These are phyloP conservation scores for Backusella macrospora DNA, from an alignment of 192 early-diverging fungal genomes.

Conservation along the genomic window DNA sequence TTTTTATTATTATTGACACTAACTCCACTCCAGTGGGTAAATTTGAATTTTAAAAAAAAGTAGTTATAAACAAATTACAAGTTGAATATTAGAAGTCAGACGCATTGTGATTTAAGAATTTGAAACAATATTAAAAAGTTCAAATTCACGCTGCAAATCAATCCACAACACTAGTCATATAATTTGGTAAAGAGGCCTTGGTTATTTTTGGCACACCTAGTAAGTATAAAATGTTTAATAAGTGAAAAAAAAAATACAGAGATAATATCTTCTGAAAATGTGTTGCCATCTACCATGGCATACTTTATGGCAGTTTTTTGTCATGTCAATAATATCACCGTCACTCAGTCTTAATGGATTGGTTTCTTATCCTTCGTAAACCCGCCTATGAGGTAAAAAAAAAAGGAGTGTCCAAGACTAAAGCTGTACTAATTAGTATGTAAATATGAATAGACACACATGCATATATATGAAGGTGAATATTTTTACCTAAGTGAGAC, in stretches of 20 bases:
- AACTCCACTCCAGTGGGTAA: too few relatives aligned
- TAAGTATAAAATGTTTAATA: neutral
- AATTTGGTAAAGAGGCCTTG: constrained; percentile 67
- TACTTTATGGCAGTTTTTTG: constrained; percentile 66
- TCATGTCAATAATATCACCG: constrained; percentile 91
- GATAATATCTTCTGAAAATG: neutral
- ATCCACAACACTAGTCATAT: too few relatives aligned
- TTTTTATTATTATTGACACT: too few relatives aligned
- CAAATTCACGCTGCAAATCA: too few relatives aligned
- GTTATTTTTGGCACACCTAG: constrained; percentile 79
- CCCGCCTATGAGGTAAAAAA: constrained; percentile 85
- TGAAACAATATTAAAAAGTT: too few relatives aligned
- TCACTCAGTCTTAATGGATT: constrained; percentile 72
- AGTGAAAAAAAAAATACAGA: neutral
- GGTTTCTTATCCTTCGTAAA: constrained; percentile 67
- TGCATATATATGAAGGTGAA: neutral
- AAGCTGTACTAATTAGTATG: constrained; percentile 10
- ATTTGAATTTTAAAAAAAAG: too few relatives aligned
- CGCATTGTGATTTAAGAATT: too few relatives aligned
- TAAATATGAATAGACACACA: neutral
- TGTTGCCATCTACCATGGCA: constrained; percentile 70
- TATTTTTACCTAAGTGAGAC: constrained; percentile 64
- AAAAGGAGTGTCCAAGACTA: constrained; percentile 73
- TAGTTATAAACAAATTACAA: too few relatives aligned
- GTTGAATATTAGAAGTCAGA: too few relatives aligned